These are phyloP conservation scores for Cymbidium sinense DNA, from an alignment of 106 monocot genomes.

Conservation along the genomic window DNA sequence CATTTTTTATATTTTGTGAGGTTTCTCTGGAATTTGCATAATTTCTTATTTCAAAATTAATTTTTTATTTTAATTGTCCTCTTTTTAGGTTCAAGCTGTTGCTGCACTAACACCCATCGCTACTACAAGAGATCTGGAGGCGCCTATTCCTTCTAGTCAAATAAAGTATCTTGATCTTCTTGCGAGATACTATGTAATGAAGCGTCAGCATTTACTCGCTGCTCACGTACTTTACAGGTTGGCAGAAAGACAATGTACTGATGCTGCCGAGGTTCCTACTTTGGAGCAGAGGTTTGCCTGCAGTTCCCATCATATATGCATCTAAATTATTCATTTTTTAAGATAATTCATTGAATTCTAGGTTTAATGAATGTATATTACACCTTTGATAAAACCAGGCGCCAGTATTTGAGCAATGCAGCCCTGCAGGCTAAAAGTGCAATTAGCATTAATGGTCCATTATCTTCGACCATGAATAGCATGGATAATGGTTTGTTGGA, in stretches of 20 bases:
- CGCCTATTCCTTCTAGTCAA: slow-evolving; percentile 35
- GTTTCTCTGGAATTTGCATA: neutral
- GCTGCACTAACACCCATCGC: slow-evolving; percentile 17
- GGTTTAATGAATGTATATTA: slow-evolving; percentile 9
- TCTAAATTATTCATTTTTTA: neutral
- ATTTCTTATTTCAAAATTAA: slow-evolving; percentile 4
- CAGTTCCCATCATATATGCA: neutral
- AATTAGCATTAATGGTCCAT: slow-evolving; percentile 17
- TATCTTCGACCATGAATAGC: slow-evolving; percentile 23
- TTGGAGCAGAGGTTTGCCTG: slow-evolving; percentile 69
- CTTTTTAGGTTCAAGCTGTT: slow-evolving; percentile 16
- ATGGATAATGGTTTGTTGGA: slow-evolving; percentile 70
- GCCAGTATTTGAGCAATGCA: slow-evolving; percentile 90
- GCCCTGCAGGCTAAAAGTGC: slow-evolving; percentile 92
- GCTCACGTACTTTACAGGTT: slow-evolving; percentile 75
- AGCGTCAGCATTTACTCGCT: slow-evolving; percentile 76
- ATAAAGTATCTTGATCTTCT: slow-evolving; percentile 83
- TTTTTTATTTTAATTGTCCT: neutral
- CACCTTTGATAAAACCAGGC: slow-evolving; percentile 37
- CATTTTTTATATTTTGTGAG: neutral
- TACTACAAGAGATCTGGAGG: slow-evolving; percentile 15
- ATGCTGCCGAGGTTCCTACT: slow-evolving; percentile 46
- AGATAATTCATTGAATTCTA: neutral
- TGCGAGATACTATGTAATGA: slow-evolving; percentile 79
- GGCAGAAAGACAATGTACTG: slow-evolving; percentile 71